Percentiles rank a stretch among this genome's conserved stretches.
Evolutionary conservation across 352 stramenopile species (phyloP).

Genomic region (Thraustochytrium sp.): DNA sequence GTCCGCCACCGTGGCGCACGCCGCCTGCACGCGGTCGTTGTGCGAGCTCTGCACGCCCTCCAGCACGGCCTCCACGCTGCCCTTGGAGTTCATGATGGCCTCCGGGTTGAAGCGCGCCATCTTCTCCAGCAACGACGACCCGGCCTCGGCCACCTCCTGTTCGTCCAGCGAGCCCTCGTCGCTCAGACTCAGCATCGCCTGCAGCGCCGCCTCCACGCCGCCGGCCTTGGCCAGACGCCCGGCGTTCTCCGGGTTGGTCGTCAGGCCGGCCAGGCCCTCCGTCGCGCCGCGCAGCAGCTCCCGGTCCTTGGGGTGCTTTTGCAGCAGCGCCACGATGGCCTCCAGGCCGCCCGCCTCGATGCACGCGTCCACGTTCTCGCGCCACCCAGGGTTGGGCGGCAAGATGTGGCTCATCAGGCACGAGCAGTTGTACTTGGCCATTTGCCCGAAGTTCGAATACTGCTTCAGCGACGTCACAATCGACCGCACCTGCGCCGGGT

Average conservation of each 20-base stretch:
- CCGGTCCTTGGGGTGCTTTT: slow-evolving; percentile 35
- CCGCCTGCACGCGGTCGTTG: background rate
- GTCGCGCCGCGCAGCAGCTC: slow-evolving; percentile 26
- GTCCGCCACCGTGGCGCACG: slow-evolving; percentile 43
- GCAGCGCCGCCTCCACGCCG: slow-evolving; percentile 36
- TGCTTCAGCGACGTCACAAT: slow-evolving; percentile 34
- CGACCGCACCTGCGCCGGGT: slow-evolving; percentile 20
- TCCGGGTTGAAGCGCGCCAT: slow-evolving; percentile 45
- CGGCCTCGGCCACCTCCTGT: slow-evolving; percentile 13
- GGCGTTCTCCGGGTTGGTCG: slow-evolving; percentile 42
- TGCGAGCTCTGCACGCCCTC: slow-evolving; percentile 39
- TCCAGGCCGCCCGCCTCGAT: slow-evolving; percentile 43
- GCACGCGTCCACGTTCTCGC: slow-evolving; percentile 41
- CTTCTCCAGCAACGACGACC: slow-evolving; percentile 34
- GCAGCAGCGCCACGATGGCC: slow-evolving; percentile 38
- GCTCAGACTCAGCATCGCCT: slow-evolving; percentile 38
- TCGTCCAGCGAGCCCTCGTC: slow-evolving; percentile 26
- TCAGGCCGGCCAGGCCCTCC: slow-evolving; percentile 7
- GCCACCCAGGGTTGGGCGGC: slow-evolving; percentile 44
- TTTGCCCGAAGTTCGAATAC: slow-evolving; percentile 25
- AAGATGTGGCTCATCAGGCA: slow-evolving; percentile 49
- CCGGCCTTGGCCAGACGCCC: slow-evolving; percentile 24
- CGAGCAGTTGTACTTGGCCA: slow-evolving; percentile 45
- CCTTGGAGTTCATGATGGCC: slow-evolving; percentile 36
- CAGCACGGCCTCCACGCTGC: slow-evolving; percentile 13